These are phyloP conservation scores for Dothideomycetes sp. DNA, from an alignment of 2,329 filamentous ascomycete genomes.

Conservation along the genomic window DNA sequence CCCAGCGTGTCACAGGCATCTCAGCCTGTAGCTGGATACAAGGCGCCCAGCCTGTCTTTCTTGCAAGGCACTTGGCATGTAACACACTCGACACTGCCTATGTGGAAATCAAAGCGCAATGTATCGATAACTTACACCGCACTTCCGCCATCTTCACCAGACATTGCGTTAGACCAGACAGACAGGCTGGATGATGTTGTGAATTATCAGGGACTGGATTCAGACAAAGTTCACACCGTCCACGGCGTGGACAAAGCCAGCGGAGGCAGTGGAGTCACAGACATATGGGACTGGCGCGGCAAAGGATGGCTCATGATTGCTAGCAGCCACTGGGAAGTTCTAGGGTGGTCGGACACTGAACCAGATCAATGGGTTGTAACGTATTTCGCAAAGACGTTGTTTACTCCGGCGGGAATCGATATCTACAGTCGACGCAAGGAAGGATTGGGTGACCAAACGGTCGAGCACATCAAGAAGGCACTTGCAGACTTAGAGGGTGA, in stretches of 20 bases:
- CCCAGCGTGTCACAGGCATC: slow-evolving; percentile 30
- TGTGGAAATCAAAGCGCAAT: slow-evolving; percentile 75
- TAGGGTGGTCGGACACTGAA: slow-evolving; percentile 59
- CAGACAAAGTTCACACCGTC: slow-evolving; percentile 49
- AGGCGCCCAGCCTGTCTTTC: slow-evolving; percentile 47
- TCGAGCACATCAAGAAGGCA: slow-evolving; percentile 47
- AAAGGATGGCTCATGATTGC: slow-evolving; percentile 66
- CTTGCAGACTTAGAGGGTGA: slow-evolving; percentile 43
- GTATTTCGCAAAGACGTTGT: slow-evolving; percentile 74
- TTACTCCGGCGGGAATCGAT: slow-evolving; percentile 75
- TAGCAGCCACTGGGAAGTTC: slow-evolving; percentile 68
- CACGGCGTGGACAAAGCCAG: slow-evolving; percentile 53
- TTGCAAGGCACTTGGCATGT: slow-evolving; percentile 62
- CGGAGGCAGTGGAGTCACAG: slow-evolving; percentile 22
- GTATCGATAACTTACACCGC: slow-evolving; percentile 67
- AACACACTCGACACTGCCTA: slow-evolving; percentile 64
- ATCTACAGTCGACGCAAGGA: slow-evolving; percentile 58
- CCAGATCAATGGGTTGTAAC: slow-evolving; percentile 59
- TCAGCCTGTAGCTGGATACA: slow-evolving; percentile 24
- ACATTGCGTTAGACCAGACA: slow-evolving; percentile 25
- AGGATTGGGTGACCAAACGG: slow-evolving; percentile 51
- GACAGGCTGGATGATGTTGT: slow-evolving; percentile 62
- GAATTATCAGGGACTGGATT: slow-evolving; percentile 51
- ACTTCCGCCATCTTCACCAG: slow-evolving; percentile 33
- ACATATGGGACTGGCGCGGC: slow-evolving; percentile 66